Base-by-base conservation (phyloP, 2,329 filamentous ascomycete genomes). In the Fusarium tjaetaba region DNA sequence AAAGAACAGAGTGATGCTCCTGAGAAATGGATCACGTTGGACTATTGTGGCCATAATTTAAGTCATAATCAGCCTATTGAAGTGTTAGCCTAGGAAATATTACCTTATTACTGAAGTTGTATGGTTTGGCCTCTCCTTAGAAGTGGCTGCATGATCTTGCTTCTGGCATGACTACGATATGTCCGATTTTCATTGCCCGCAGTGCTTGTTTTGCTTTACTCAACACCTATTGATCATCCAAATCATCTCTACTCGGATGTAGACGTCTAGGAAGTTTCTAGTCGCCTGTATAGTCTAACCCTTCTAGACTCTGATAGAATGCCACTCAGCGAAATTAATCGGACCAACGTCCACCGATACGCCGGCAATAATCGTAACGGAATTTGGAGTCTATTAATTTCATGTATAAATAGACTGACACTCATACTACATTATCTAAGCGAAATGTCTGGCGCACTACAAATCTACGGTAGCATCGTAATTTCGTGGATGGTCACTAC, bases 381-480 rank as follows among this genome's bases (percentile, higher is more conserved):
- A 30, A n/a, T 18, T 28, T 15, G 11, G 10, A 42, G 36, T 3
- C 24, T 8, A 18, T 30, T 30, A 30, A 55, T 55, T 28, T 55
- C 11, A 18, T 55, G 18, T 55, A 41, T 55, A 18, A 55, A 55
- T 41, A 55, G 51, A 28, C 20, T 14, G 20, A 11, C 20, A 41
- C 14, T n/a, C 24, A 55, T 55, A n/a, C 34, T n/a, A n/a, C 26
- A 30, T 30, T 41, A 13, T 30, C 36, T 55, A 55, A 55, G 51
- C 51, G 51, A 55, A 55, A 55, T 55, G 34, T n/a, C 51, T 55
- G 26, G 20, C 34, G 51, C 20, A 41, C n/a, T 52, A 52, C n/a
- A 36, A 22, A 55, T 55, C 24, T 41, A 42, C 26, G 5, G 36
- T 55, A 39, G n/a, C 34, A 41, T 55, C 10, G 24, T 41, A 28